Conservation (phyloP, 75 land plant species). For the Cryptomeria japonica region DNA sequence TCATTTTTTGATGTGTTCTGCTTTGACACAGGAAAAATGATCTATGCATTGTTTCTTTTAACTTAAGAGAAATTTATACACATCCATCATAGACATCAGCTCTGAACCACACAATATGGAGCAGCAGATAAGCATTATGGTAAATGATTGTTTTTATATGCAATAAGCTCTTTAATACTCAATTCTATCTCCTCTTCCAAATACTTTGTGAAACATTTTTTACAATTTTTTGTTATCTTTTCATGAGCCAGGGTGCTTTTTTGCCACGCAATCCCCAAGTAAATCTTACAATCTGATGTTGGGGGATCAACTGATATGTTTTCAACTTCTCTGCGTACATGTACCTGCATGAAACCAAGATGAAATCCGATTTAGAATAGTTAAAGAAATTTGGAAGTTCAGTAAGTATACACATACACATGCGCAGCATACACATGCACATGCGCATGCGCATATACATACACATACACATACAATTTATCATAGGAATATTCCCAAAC, state of each 20-base stretch:
- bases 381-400: not conserved
- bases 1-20: not conserved
- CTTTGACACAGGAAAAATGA: not conserved
- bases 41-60: not conserved
- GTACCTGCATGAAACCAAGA: constrained; percentile 26
- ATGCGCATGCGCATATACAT: constrained; percentile 3
- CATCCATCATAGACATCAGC: not conserved
- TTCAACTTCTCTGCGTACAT: constrained; percentile 36
- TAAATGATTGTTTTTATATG: constrained; percentile 6
- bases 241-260: constrained; percentile 36
- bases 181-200: constrained; percentile 25
- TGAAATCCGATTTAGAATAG: not conserved
- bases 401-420: not conserved
- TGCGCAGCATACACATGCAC: too few species aligned
- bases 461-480: not conserved
- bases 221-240: constrained; percentile 37
- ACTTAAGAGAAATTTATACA: not conserved
- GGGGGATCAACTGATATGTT: constrained; percentile 26
- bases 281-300: constrained; percentile 27
- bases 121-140: not conserved
- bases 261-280: constrained; percentile 46
- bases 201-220: constrained; percentile 32
- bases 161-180: constrained; percentile 18
- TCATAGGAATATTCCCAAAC: not conserved
- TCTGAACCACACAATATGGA: not conserved